These are phyloP conservation scores for Phytophthora pini DNA, from an alignment of 352 stramenopile genomes.

Conservation along the genomic window DNA sequence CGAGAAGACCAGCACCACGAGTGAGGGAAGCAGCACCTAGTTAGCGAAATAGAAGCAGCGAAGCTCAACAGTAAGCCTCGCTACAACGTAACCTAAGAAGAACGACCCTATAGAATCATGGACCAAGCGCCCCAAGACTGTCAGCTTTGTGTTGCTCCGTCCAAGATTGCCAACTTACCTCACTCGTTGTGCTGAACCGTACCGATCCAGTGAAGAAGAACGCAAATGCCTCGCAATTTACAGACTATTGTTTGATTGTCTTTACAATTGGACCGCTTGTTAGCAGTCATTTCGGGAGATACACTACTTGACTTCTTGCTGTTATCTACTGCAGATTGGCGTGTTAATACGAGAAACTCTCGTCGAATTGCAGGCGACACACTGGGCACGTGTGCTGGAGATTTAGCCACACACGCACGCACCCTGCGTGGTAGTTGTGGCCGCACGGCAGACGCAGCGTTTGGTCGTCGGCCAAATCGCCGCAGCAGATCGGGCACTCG, in stretches of 20 bases:
- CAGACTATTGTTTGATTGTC: slow-evolving; percentile 13
- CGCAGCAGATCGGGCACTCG: slow-evolving; percentile 80
- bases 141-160: slow-evolving; percentile 4
- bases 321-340: background rate
- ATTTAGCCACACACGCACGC: slow-evolving; percentile 72
- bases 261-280: slow-evolving; percentile 10
- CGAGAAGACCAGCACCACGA: slow-evolving; percentile 59
- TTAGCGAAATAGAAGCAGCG: slow-evolving; percentile 50
- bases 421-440: slow-evolving; percentile 73
- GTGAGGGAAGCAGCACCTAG: slow-evolving; percentile 39
- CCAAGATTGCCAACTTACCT: background rate
- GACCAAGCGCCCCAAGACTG: slow-evolving; percentile 20
- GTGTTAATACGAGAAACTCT: slow-evolving; percentile 16
- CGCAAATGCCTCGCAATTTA: background rate
- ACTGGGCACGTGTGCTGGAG: slow-evolving; percentile 78
- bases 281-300: slow-evolving; percentile 10
- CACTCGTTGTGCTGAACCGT: background rate
- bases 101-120: slow-evolving; percentile 41
- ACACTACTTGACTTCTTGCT: slow-evolving; percentile 13
- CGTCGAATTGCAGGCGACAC: slow-evolving; percentile 48
- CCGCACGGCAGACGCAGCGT: slow-evolving; percentile 62
- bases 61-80: slow-evolving; percentile 25
- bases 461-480: slow-evolving; percentile 46
- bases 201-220: background rate
- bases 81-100: slow-evolving; percentile 49